Evolutionary conservation across 345 rosid genomes (phyloP).

Genomic region (Gossypium rotundifolium): DNA sequence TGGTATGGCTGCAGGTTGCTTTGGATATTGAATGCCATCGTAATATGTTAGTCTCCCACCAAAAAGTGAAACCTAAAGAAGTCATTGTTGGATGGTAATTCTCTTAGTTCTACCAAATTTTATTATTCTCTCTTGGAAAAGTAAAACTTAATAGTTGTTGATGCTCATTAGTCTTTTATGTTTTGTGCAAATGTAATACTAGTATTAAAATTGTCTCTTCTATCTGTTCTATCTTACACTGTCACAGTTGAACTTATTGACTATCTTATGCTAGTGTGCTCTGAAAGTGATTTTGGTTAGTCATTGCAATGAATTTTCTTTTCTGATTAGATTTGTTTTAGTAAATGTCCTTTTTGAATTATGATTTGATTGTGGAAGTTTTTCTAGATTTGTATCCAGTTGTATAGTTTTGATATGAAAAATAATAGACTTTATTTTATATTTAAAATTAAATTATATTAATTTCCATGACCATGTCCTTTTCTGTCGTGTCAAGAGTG

Average conservation of each 20-base stretch:
- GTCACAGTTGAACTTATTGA: not conserved
- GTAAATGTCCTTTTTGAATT: too few relatives aligned
- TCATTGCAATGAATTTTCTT: too few relatives aligned
- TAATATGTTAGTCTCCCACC: slow-evolving; percentile 80
- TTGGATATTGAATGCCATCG: slow-evolving; percentile 93
- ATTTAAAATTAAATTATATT: too few relatives aligned
- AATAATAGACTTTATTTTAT: too few relatives aligned
- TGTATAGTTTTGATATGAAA: too few relatives aligned
- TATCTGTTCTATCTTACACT: not conserved
- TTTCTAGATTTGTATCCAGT: too few relatives aligned
- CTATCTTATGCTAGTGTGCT: too few relatives aligned
- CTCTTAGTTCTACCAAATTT: not conserved
- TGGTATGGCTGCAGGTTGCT: slow-evolving; percentile 56
- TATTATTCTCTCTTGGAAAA: not conserved
- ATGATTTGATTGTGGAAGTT: too few relatives aligned
- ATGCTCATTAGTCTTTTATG: not conserved
- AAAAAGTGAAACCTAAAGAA: slow-evolving; percentile 91
- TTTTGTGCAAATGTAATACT: not conserved
- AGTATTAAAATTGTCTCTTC: not conserved
- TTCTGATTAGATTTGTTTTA: too few relatives aligned
- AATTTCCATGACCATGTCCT: too few relatives aligned
- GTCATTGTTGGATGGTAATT: slow-evolving; percentile 93
- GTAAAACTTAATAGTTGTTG: not conserved
- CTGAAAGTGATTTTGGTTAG: too few relatives aligned
- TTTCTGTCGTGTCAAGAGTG: too few relatives aligned